Evolutionary conservation across 2,329 filamentous ascomycete genomes (phyloP).

Genomic region (Pseudopithomyces chartarum): DNA sequence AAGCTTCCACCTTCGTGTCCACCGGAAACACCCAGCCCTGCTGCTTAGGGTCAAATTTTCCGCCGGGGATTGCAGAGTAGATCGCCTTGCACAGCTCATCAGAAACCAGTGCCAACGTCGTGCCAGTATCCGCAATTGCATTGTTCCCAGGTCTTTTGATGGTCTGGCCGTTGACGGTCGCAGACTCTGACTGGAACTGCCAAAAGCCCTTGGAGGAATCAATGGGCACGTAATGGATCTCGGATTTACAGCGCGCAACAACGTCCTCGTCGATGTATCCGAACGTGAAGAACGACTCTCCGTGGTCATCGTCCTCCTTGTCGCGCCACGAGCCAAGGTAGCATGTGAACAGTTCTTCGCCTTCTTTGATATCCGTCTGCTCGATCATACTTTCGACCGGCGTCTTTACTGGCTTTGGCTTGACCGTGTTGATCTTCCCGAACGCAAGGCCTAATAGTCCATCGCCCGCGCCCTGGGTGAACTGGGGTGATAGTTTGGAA

Average conservation of each 20-base stretch:
- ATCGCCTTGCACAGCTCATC: conserved; percentile 66
- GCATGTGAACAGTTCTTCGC: conserved; percentile 65
- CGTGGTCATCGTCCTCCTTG: conserved; percentile 47
- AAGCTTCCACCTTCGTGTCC: conserved; percentile 54
- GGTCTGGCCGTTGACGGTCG: conserved; percentile 62
- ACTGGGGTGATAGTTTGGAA: conserved; percentile 62
- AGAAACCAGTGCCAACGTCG: conserved; percentile 68
- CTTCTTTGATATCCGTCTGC: conserved; percentile 59
- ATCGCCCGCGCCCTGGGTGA: conserved; percentile 62
- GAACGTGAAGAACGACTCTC: conserved; percentile 71
- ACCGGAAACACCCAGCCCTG: conserved; percentile 70
- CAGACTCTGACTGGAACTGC: conserved; percentile 64
- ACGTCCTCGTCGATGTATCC: conserved; percentile 71
- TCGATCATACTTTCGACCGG: conserved; percentile 73
- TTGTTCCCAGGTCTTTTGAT: conserved; percentile 61
- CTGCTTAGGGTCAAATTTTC: conserved; percentile 54
- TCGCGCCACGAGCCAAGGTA: conserved; percentile 65
- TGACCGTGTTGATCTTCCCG: conserved; percentile 67
- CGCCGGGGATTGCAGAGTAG: conserved; percentile 67
- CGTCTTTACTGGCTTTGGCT: conserved; percentile 60
- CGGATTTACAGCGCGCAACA: conserved; percentile 58
- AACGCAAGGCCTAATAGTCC: conserved; percentile 72
- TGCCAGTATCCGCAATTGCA: conserved; percentile 74
- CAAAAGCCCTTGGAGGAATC: conserved; percentile 72
- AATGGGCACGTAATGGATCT: conserved; percentile 65